phyloP scores from a whole-genome alignment of 1,284 basidiomycete species.

The Cutaneotrichosporon cavernicola region DNA sequence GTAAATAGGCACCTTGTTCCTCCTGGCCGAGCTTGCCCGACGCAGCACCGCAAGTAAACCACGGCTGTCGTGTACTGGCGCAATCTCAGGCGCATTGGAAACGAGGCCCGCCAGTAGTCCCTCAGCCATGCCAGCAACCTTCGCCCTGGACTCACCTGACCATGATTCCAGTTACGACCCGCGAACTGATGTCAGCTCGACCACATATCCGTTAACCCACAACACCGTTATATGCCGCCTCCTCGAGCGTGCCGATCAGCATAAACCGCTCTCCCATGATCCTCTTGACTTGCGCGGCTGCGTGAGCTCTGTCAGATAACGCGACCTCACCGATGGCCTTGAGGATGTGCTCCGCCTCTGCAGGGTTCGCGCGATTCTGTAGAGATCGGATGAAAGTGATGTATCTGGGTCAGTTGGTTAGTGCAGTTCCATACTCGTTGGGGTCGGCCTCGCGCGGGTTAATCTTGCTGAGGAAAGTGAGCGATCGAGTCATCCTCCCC shows the following conservation, averaged over 20 bases:
- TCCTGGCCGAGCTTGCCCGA: neutral
- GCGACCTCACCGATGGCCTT: slow-evolving; percentile 46
- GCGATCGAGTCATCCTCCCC: neutral
- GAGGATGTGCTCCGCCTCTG: slow-evolving; percentile 46
- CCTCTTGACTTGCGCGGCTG: slow-evolving; percentile 43
- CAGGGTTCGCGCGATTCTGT: slow-evolving; percentile 33
- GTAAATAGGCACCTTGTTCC: neutral
- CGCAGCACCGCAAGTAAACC: too few relatives aligned
- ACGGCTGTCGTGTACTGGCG: too few relatives aligned
- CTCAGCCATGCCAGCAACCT: neutral
- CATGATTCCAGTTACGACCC: slow-evolving; percentile 54
- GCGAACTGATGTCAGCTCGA: slow-evolving; percentile 38
- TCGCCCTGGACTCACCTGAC: slow-evolving; percentile 38
- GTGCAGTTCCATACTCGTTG: slow-evolving; percentile 35
- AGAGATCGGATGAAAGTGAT: slow-evolving; percentile 48
- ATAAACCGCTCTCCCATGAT: slow-evolving; percentile 50
- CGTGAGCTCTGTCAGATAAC: neutral
- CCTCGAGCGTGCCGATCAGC: slow-evolving; percentile 49
- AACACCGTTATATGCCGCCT: slow-evolving; percentile 48
- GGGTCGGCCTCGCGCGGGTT: slow-evolving; percentile 49
- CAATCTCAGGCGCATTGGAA: neutral
- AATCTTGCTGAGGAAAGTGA: slow-evolving; percentile 31
- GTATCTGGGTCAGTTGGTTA: slow-evolving; percentile 29
- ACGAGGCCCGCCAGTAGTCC: neutral
- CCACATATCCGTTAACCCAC: slow-evolving; percentile 27